These are phyloP conservation scores for Mycena sanguinolenta DNA, from an alignment of 768 basidiomycete genomes.

Conservation along the genomic window DNA sequence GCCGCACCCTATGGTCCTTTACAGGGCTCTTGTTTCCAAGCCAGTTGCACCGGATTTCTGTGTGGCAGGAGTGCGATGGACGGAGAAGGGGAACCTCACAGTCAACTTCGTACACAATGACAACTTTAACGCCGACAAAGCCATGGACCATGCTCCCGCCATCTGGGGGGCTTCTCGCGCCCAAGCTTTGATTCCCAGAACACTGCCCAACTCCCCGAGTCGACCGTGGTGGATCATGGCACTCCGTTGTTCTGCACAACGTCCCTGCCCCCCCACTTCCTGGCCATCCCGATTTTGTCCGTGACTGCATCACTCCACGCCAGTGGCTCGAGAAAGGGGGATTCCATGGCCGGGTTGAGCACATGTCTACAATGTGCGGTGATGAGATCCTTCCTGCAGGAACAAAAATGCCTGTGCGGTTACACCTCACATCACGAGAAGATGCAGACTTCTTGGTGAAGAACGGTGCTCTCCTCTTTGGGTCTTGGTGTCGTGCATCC, in stretches of 20 bases:
- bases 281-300: neutral
- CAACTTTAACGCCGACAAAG: neutral
- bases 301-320: neutral
- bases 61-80: conserved; percentile 1
- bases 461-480: conserved; percentile 4
- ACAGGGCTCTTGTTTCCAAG: neutral
- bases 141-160: neutral
- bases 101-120: neutral
- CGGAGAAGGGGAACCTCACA: conserved; percentile 3
- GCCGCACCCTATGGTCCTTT: too few species aligned
- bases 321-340: neutral
- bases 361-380: neutral
- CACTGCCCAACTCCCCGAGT: neutral
- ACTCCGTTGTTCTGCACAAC: neutral
- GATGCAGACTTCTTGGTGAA: conserved; percentile 6
- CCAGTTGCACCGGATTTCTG: neutral
- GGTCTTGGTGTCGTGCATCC: conserved; percentile 2
- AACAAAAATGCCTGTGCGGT: neutral
- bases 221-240: conserved; percentile 2
- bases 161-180: neutral
- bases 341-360: neutral
- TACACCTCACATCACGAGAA: neutral
- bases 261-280: neutral
- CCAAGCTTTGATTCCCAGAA: neutral
- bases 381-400: neutral